Base-by-base conservation (phyloP, 352 stramenopile species). In the Phytophthora vignae region DNA sequence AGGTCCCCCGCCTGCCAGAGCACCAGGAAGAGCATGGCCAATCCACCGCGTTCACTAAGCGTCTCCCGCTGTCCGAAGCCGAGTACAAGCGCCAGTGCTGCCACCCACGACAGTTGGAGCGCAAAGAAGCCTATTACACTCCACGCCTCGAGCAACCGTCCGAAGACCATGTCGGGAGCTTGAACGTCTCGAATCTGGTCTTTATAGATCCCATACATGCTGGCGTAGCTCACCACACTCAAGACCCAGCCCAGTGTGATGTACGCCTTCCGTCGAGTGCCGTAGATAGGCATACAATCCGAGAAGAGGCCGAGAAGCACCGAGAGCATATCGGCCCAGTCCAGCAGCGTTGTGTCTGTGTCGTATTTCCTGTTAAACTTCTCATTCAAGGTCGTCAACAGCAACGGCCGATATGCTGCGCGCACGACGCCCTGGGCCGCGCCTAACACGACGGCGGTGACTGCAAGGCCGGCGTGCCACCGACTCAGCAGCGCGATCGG, bases 251-350 rank as follows among this genome's bases (percentile, higher is more conserved):
- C 92, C n/a, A 95, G 55, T 2, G 90, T 74, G 63, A 98, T 93
- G 76, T 97, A 97, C 2, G 90, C 80, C 64, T 97, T 97, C n/a
- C 92, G 78, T 19, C 87, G 89, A 38, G 86, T 92, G 11, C 91
- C 88, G 46, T 79, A 84, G 22, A 98, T 79, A 14, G 93, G 87
- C 15, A 91, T 76, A 42, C 78, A 93, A 72, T 98, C 93, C n/a
- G 81, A 93, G 17, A 96, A 57, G 27, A 97, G 82, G 25, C 92
- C 93, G 54, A 96, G 79, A n/a, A 97, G 73, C 7, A 98, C 83
- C 2, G 92, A 91, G 29, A 96, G 82, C 0, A 82, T 82, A 12
- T 80, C 88, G 2, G 87, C 79, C 68, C 95, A 91, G 21, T 95
- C 78, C 17, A 97, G 50, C 17, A 88, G 55, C 27, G 78, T 67